Evolutionary conservation across 2,329 filamentous ascomycete species (phyloP), one percentile per base, ranked within the genome.

Genomic region (Pyricularia sp.): DNA sequence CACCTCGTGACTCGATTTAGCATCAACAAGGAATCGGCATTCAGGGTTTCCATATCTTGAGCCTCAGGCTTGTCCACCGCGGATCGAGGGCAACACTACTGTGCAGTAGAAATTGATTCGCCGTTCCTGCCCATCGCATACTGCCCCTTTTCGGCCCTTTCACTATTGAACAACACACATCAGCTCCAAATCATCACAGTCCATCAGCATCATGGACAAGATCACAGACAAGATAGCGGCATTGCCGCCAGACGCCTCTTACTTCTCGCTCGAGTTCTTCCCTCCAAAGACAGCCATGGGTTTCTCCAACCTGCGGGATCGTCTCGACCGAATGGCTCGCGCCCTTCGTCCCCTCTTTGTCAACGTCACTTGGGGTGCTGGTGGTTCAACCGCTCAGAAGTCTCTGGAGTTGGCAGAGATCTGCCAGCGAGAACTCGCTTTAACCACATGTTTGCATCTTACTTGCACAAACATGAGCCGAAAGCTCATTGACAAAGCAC

Each of bases 241-340:
- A 71, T 82, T 99, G 82, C 92, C 92, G 79, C 86, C 90, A 72
- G 88, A 92, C 79, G 87, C 88, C 72, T 89, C 87, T 78, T 98
- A 95, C 84, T 97, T 97, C 81, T 98, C 95, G 65, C 90, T 98
- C 80, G 95, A 99, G 82, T 99, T 99, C 88, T 99, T 99, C 82
- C 95, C 95, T 73, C 95, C 95, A 72, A 99, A 98, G 84, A 99
- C 95, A 65, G 86, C 90, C 71, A 97, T 97, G 89, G 95, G 95
- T 72, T 96, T 95, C 75, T 90, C 92, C 71, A 99, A 99, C 79
- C 88, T 99, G 69, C 92, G 94, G 77, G 92, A 92, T 72, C 93
- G 95, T 77, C 88, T 99, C 70, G 92, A 96, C 78, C 93, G 95
- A 77, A 98, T 99, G 95, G 90, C 95, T 66, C 89, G 92, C 72